Percentiles rank a stretch among this genome's conserved stretches.
Evolutionary conservation across 1,284 basidiomycete genomes (phyloP).

Genomic region (Moesziomyces aphidis): DNA sequence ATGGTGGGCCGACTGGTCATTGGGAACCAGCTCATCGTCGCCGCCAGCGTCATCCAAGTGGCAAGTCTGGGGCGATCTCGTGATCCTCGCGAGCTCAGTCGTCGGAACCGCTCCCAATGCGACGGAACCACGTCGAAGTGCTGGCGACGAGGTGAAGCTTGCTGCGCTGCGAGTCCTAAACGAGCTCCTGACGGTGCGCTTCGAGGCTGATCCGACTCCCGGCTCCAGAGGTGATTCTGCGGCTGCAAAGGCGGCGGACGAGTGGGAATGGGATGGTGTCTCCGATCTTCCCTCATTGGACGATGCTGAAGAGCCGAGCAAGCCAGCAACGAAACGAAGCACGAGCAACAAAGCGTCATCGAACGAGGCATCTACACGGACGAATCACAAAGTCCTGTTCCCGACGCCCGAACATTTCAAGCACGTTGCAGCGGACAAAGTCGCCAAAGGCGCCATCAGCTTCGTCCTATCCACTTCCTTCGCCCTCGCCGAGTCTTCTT

Average conservation of each 20-base stretch:
- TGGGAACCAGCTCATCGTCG: not conserved
- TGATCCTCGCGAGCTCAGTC: slow-evolving; percentile 53
- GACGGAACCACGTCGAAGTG: rapidly evolving
- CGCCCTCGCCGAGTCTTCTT: slow-evolving; percentile 24
- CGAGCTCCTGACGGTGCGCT: slow-evolving; percentile 45
- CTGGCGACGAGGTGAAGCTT: slow-evolving; percentile 40
- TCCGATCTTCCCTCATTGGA: slow-evolving; percentile 59
- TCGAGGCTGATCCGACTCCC: not conserved
- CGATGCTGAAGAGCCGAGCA: slow-evolving; percentile 2
- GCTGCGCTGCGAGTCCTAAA: slow-evolving; percentile 44
- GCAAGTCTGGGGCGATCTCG: slow-evolving; percentile 61
- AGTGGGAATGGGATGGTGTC: slow-evolving; percentile 66
- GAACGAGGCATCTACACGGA: not conserved
- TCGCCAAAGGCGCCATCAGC: slow-evolving; percentile 39
- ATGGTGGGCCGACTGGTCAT: slow-evolving; percentile 58
- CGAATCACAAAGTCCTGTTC: slow-evolving; percentile 3
- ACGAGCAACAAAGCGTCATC: not conserved
- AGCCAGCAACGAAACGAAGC: not conserved
- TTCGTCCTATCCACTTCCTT: slow-evolving; percentile 36
- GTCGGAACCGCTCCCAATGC: slow-evolving; percentile 5
- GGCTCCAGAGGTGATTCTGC: not conserved
- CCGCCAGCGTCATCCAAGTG: slow-evolving; percentile 17
- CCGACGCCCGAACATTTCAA: slow-evolving; percentile 19
- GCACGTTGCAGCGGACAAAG: slow-evolving; percentile 14
- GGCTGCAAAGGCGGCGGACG: slow-evolving; percentile 1